Evolutionary conservation across 768 basidiomycete species (phyloP).

Genomic region (Clavulina sp.): DNA sequence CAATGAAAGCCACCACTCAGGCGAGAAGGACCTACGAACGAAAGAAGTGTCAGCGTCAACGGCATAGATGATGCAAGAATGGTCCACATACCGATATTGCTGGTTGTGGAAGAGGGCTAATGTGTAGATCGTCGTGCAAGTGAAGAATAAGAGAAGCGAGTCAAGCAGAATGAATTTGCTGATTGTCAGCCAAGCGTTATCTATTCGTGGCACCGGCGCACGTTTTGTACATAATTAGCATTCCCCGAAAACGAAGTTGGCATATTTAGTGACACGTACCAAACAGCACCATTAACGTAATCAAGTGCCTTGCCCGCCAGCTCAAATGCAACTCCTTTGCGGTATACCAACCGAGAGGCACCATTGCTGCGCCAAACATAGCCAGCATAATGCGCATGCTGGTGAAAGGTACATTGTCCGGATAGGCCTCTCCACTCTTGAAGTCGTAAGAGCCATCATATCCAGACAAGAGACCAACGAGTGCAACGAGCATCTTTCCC

Average conservation of each 20-base stretch:
- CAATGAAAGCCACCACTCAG: conserved; percentile 98
- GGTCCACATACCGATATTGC: conserved; percentile 60
- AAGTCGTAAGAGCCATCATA: conserved; percentile 89
- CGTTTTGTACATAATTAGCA: background rate
- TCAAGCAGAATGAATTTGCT: conserved; percentile 95
- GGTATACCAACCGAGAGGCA: conserved; percentile 94
- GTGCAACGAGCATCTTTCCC: conserved; percentile 96
- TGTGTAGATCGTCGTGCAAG: conserved; percentile 89
- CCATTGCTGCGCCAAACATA: conserved; percentile 85
- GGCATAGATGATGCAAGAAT: background rate
- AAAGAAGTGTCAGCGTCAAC: background rate
- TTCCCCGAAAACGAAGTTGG: background rate
- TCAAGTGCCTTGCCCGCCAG: conserved; percentile 73
- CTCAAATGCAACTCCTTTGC: conserved; percentile 88
- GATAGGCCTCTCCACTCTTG: conserved; percentile 78
- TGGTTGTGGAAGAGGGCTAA: conserved; percentile 95
- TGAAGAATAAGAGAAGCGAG: conserved; percentile 98
- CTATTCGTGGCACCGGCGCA: too few species aligned
- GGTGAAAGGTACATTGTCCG: conserved; percentile 71
- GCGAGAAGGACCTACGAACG: conserved; percentile 72
- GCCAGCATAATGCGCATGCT: conserved; percentile 94
- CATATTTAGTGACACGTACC: conserved; percentile 33
- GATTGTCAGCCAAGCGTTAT: conserved; percentile 92
- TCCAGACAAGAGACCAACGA: conserved; percentile 78
- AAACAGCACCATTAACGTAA: conserved; percentile 82